A percentile compares a stretch with the other conserved stretches of the same genome.
Conservation (phyloP, 345 rosid genomes). For the Sapria himalayana region DNA sequence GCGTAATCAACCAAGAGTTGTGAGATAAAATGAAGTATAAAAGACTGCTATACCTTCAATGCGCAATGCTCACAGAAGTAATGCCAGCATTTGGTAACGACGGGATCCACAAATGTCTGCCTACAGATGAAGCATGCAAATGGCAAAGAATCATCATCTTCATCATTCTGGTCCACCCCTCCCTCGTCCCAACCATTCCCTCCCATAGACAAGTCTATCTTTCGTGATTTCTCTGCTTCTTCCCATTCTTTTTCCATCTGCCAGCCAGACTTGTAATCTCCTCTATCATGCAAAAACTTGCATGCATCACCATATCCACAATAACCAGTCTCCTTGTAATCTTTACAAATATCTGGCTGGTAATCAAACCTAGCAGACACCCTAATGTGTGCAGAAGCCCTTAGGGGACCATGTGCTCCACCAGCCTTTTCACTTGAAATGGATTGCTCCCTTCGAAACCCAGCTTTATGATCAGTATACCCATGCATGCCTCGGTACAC, state of each 20-base stretch:
- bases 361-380: conserved; percentile 83
- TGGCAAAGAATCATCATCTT: conserved; percentile 42
- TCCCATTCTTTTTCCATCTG: conserved; percentile 85
- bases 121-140: conserved; percentile 83
- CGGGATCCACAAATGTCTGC: conserved; percentile 60
- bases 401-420: conserved; percentile 72
- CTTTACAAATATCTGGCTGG: conserved; percentile 83
- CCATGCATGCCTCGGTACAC: conserved; percentile 63
- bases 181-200: conserved; percentile 32
- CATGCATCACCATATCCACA: conserved; percentile 89
- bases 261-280: conserved; percentile 90
- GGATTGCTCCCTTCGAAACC: conserved; percentile 76
- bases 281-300: conserved; percentile 81
- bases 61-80: conserved; percentile 93
- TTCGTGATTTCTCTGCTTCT: conserved; percentile 66
- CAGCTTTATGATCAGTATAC: conserved; percentile 75
- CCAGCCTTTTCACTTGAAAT: conserved; percentile 86
- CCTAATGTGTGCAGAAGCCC: conserved; percentile 88
- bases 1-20: too few species aligned
- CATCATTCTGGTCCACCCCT: conserved; percentile 14
- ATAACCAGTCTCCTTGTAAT: conserved; percentile 84
- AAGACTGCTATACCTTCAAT: conserved; percentile 44
- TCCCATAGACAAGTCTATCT: conserved; percentile 56
- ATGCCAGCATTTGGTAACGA: conserved; percentile 70
- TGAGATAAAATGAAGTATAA: too few species aligned